These are phyloP conservation scores for Pythium plurisporium DNA, from an alignment of 352 stramenopile species.

Conservation along the genomic window DNA sequence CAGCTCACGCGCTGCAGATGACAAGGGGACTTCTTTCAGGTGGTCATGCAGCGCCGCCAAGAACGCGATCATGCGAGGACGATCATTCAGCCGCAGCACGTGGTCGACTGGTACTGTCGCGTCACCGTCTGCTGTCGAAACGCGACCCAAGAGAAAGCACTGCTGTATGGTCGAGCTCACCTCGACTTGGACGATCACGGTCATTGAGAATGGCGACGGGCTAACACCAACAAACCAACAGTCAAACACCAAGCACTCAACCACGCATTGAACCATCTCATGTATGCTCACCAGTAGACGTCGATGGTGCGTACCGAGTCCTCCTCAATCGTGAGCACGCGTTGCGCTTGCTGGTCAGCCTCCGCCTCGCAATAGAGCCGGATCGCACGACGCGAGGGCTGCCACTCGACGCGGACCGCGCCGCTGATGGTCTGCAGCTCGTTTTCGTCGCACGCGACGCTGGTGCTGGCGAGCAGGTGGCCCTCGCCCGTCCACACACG, in stretches of 20 bases:
- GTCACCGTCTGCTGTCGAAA: conserved; percentile 5
- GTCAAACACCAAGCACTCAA: no score
- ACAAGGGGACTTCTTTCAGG: conserved; percentile 46
- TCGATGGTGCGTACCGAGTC: conserved; percentile 15
- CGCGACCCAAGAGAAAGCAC: conserved; percentile 46
- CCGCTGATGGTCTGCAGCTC: conserved; percentile 7
- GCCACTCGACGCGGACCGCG: not conserved
- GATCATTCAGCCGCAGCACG: conserved; percentile 11
- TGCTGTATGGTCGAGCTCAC: conserved; percentile 32
- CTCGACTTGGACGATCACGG: conserved; percentile 48
- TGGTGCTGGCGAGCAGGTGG: conserved; percentile 2
- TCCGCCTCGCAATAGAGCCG: not conserved
- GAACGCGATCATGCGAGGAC: conserved; percentile 29
- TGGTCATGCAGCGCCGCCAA: conserved; percentile 36
- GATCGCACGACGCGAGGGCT: not conserved
- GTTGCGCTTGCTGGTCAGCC: no score
- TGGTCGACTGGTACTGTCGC: not conserved
- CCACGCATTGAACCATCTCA: not conserved
- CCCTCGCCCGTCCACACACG: conserved; percentile 28
- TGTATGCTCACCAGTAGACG: conserved; percentile 43
- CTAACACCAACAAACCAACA: no score
- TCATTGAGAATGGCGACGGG: conserved; percentile 49
- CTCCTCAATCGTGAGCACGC: conserved; percentile 8
- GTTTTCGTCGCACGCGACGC: conserved; percentile 1
- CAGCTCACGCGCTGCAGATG: conserved; percentile 31